Evolutionary conservation across 1,284 basidiomycete species (phyloP).

Genomic region (Austroboletus niveus): DNA sequence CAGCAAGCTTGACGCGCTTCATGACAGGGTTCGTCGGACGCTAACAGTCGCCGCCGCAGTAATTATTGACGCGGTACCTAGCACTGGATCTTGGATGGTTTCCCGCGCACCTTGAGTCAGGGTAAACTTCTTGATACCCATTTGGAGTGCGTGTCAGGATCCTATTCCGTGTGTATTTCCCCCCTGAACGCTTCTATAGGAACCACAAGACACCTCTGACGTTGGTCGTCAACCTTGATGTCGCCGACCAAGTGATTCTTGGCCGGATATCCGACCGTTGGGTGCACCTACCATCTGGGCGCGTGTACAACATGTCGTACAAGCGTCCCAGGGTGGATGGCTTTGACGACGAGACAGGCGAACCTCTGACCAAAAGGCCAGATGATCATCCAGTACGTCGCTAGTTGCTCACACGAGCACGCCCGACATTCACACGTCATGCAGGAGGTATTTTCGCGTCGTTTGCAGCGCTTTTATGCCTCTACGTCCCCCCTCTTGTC

Average conservation of each 20-base stretch:
- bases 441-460: conserved; percentile 81
- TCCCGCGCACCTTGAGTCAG: conserved; percentile 91
- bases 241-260: conserved; percentile 88
- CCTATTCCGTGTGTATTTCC: background rate
- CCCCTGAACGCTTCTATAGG: conserved; percentile 35
- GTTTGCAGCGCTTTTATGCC: conserved; percentile 82
- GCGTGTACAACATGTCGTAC: conserved; percentile 92
- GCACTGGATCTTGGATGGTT: conserved; percentile 96
- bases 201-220: conserved; percentile 65
- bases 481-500: conserved; percentile 84
- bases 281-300: conserved; percentile 90
- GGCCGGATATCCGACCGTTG: conserved; percentile 90
- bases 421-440: conserved; percentile 4
- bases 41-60: background rate
- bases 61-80: conserved; percentile 25
- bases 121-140: conserved; percentile 81
- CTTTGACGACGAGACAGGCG: conserved; percentile 90
- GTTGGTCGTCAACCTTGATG: conserved; percentile 88
- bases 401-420: background rate
- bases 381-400: conserved; percentile 87
- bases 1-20: conserved; percentile 65
- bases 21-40: conserved; percentile 53
- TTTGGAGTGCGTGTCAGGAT: conserved; percentile 50
- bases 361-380: conserved; percentile 83
- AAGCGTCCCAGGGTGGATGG: conserved; percentile 88